Base-by-base conservation (phyloP, 192 early-diverging fungal genomes). In the Linnemannia hyalina region DNA sequence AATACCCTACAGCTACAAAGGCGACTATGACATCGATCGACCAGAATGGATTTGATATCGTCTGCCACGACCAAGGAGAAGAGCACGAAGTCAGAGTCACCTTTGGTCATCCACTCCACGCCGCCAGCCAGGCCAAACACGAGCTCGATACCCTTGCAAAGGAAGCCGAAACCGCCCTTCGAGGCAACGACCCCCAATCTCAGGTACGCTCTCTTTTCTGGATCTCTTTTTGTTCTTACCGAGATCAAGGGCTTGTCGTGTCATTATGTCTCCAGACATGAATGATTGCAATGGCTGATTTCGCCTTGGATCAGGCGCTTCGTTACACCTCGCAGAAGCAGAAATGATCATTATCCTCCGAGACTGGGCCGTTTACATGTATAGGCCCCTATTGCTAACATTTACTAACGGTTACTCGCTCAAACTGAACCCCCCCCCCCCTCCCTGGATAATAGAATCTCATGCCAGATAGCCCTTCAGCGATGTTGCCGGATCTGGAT, bases 391-490 rank as follows among this genome's bases (percentile, higher is more conserved):
- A 6, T 0, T 52, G 20, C 20, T 16, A 18, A 49, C 16, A 20
- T 6, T 20, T 22, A 18, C 18, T 18, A 52, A 52, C 44, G 10
- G 44, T 46, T 46, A 46, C 71, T 70, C 40, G 32, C 22, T 16
- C 36, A 29, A 23, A 23, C 69, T 60, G 46, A n/a, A 22, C 13
- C 13, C 26, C 36, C 29, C 3, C 41, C 7, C 5, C 6, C 23
- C 38, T 35, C 35, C 0, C 35, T 35, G 35, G 44, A 15, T 15
- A 15, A 15, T 40, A 74, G 80, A 74, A 68, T 20, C 36, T 75
- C 0, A 85, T 85, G 83, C 83, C 83, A 2, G 83, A 85, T 35
- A 85, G 83, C 35, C 78, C 78, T 0, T 85, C 78, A 4, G 65
- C 55, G 4, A 46, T 29, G 3, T 44, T 49, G 16, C 82, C 82